Conservation (phyloP, 2,329 filamentous ascomycete species). For the Arthrobotrys sphaeroides region DNA sequence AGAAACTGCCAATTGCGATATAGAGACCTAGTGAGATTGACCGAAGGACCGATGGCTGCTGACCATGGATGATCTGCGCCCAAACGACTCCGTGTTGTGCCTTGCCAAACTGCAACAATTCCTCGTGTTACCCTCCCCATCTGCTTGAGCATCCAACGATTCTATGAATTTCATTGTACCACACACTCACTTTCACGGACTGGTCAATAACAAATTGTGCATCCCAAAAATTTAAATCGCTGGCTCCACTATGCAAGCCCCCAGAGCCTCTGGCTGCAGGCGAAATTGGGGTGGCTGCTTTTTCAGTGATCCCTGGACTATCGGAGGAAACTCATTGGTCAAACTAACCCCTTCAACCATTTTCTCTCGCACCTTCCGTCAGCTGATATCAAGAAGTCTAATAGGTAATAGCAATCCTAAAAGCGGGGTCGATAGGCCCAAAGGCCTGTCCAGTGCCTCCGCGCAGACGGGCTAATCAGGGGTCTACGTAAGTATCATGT, state of each 20-base stretch:
- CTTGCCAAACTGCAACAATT: slow-evolving; percentile 12
- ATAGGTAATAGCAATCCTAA: slow-evolving; percentile 17
- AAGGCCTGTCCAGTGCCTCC: background rate
- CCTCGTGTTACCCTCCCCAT: background rate
- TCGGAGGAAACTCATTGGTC: slow-evolving; percentile 28
- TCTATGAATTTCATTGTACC: no score
- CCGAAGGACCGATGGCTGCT: background rate
- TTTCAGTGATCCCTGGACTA: slow-evolving; percentile 18
- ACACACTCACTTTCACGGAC: no score
- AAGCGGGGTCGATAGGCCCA: slow-evolving; percentile 30
- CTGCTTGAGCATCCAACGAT: background rate
- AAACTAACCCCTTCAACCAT: background rate
- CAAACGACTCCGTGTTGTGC: background rate
- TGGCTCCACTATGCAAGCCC: background rate
- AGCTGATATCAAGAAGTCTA: slow-evolving; percentile 19
- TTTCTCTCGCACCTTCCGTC: slow-evolving; percentile 7
- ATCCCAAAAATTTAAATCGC: background rate
- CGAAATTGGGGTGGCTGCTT: slow-evolving; percentile 22
- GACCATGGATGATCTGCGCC: background rate
- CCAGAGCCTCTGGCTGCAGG: slow-evolving; percentile 7
- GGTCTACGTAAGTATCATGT: slow-evolving; percentile 20
- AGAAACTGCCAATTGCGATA: background rate
- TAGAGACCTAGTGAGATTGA: background rate
- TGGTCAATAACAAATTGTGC: background rate
- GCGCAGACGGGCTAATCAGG: background rate